Percentiles rank a stretch among this genome's conserved stretches.
Conservation (phyloP, 805 yeast genomes). For the Metschnikowia continentalis region DNA sequence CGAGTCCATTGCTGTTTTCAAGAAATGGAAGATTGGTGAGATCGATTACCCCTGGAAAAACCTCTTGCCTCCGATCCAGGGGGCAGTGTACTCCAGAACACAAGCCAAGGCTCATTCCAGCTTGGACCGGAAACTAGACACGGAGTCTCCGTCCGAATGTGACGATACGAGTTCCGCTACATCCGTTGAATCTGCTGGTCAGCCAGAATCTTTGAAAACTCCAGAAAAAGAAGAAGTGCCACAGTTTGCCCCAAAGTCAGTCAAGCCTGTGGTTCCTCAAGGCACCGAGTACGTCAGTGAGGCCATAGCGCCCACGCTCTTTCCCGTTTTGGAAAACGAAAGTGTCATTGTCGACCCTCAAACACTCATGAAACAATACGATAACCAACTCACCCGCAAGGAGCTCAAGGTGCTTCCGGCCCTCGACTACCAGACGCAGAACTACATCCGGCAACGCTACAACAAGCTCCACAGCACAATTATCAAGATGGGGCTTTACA, state of each 20-base stretch:
- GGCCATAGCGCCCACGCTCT: slow-evolving; percentile 30
- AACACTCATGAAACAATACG: slow-evolving; percentile 51
- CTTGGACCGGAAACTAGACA: slow-evolving; percentile 8
- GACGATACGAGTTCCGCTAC: slow-evolving; percentile 13
- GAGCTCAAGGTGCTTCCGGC: slow-evolving; percentile 60
- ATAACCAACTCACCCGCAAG: slow-evolving; percentile 48
- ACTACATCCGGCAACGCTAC: slow-evolving; percentile 51
- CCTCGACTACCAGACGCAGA: slow-evolving; percentile 66
- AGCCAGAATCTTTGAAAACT: neutral
- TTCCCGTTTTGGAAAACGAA: slow-evolving; percentile 25
- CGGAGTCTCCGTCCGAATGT: slow-evolving; percentile 5
- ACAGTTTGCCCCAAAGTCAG: slow-evolving; percentile 42
- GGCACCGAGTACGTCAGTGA: slow-evolving; percentile 36
- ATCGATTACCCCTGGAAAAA: slow-evolving; percentile 67
- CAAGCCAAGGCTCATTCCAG: neutral
- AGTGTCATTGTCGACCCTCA: slow-evolving; percentile 51
- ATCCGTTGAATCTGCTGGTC: slow-evolving; percentile 14
- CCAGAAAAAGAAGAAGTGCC: neutral
- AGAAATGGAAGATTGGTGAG: slow-evolving; percentile 60
- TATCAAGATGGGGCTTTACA: slow-evolving; percentile 56
- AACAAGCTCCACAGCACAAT: slow-evolving; percentile 54
- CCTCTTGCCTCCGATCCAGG: slow-evolving; percentile 84
- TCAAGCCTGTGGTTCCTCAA: slow-evolving; percentile 52
- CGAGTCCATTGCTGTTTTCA: slow-evolving; percentile 50
- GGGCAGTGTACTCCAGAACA: slow-evolving; percentile 43